Conservation (phyloP, 2,329 filamentous ascomycete genomes). For the Sclerotinia subarctica region DNA sequence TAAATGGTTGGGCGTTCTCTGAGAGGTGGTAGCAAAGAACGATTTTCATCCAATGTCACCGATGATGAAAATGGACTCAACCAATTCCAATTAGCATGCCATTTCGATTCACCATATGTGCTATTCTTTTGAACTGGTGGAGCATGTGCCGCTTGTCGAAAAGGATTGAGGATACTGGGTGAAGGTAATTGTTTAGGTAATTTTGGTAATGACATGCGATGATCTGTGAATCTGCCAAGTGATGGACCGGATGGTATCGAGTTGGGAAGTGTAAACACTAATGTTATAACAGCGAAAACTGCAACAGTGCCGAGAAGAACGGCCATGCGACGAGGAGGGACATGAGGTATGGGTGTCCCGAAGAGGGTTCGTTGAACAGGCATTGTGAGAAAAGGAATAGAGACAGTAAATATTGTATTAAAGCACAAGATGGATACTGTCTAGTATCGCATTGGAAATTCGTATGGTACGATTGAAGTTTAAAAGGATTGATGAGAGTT, state of each 20-base stretch:
- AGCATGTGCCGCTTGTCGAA: slow-evolving; percentile 66
- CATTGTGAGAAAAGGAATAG: slow-evolving; percentile 39
- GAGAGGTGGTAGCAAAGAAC: slow-evolving; percentile 78
- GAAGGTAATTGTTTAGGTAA: slow-evolving; percentile 42
- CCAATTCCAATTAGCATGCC: slow-evolving; percentile 91
- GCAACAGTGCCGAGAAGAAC: slow-evolving; percentile 51
- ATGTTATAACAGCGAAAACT: slow-evolving; percentile 52
- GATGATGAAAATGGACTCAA: slow-evolving; percentile 82
- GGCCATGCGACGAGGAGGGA: slow-evolving; percentile 52
- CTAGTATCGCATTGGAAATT: not conserved
- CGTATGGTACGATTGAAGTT: not conserved
- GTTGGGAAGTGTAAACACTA: slow-evolving; percentile 52
- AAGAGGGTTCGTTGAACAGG: slow-evolving; percentile 48
- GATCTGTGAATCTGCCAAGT: slow-evolving; percentile 49
- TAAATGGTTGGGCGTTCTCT: slow-evolving; percentile 71
- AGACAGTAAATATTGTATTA: not conserved
- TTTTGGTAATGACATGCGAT: slow-evolving; percentile 50
- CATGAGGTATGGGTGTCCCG: slow-evolving; percentile 49
- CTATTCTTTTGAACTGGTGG: slow-evolving; percentile 75
- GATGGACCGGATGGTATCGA: slow-evolving; percentile 48
- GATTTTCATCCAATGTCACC: slow-evolving; percentile 75
- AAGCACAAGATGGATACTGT: not conserved
- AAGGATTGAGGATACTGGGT: slow-evolving; percentile 57
- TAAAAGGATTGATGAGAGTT: not conserved
- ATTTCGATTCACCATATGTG: slow-evolving; percentile 72